Base-by-base conservation (phyloP, 2,329 filamentous ascomycete species). In the Trichothecium roseum region DNA sequence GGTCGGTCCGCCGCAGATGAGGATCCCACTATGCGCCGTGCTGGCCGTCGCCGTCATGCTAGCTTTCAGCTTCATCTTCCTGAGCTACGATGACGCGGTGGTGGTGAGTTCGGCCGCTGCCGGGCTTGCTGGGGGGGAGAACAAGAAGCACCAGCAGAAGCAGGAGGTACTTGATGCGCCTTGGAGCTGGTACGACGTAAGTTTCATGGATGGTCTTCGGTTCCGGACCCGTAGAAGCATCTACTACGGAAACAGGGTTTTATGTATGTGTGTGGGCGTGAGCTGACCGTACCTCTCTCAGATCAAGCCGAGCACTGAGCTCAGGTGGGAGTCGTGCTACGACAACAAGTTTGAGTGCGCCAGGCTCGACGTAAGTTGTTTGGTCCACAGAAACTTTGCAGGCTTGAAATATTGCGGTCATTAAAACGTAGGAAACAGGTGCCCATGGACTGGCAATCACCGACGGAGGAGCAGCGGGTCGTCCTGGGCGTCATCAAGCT, bases 391-490 rank as follows among this genome's bases (percentile, higher is more conserved):
- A 5, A 17, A 7, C 9, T 10, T 15, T 7, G 3, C 5, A 14
- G 6, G 20, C 14, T 8, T 14, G 3, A 16, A 10, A 1, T 35
- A 8, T 10, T 35, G 4, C 20, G 9, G 22, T 5, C 16, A 12
- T 20, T 10, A 33, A n/a, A n/a, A n/a, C n/a, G n/a, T n/a, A n/a
- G 10, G 16, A 14, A 12, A 3, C 18, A 59, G 54, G 47, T 60
- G 10, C 55, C 56, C 1, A 58, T 56, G 54, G 48, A 56, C 33
- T 59, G 55, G 55, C 41, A 51, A 8, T 45, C 48, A 4, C 52
- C 53, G 14, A 42, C 40, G 1, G 44, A 53, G 6, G 36, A 46
- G 5, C 39, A 45, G 12, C 44, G 53, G 15, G 54, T 59, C 15
- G 43, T 53, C 1, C 41, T 59, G 15, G 57, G 53, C 13, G 42